phyloP scores from a whole-genome alignment of 2,329 filamentous ascomycete genomes.

The Verticillium longisporum region DNA sequence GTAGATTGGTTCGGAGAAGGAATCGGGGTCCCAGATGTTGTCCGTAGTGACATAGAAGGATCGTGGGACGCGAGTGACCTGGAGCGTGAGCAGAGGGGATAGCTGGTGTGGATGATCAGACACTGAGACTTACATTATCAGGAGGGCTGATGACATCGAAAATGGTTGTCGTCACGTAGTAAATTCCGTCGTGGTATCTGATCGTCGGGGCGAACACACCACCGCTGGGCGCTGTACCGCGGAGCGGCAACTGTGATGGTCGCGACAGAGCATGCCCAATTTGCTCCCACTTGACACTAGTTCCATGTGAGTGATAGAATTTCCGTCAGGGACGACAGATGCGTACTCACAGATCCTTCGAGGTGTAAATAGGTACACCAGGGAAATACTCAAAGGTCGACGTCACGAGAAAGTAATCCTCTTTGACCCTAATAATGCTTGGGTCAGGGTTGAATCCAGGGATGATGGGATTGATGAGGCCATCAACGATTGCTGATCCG shows the following conservation, averaged over 20 bases:
- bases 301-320: not conserved
- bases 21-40: constrained; percentile 9
- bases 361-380: constrained; percentile 10
- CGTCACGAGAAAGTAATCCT: constrained; percentile 10
- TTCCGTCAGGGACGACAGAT: too few species aligned
- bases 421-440: constrained; percentile 6
- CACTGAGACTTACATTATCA: constrained; percentile 4
- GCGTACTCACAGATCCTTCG: constrained; percentile 6
- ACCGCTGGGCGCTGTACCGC: constrained; percentile 10
- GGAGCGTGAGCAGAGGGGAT: not conserved
- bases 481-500: not conserved
- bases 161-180: constrained; percentile 7
- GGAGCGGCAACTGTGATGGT: constrained; percentile 9
- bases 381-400: constrained; percentile 11
- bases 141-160: constrained; percentile 10
- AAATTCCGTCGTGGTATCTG: constrained; percentile 7
- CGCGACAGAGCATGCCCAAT: constrained; percentile 9
- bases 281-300: constrained; percentile 9
- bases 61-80: constrained; percentile 8
- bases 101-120: not conserved
- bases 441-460: constrained; percentile 12
- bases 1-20: constrained; percentile 11
- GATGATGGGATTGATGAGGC: constrained; percentile 9
- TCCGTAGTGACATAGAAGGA: constrained; percentile 10
- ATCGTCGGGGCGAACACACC: constrained; percentile 10